Evolutionary conservation across 148 eudicot species (phyloP), one percentile per base, ranked within the genome.

Genomic region (Nepenthes mirabilis): DNA sequence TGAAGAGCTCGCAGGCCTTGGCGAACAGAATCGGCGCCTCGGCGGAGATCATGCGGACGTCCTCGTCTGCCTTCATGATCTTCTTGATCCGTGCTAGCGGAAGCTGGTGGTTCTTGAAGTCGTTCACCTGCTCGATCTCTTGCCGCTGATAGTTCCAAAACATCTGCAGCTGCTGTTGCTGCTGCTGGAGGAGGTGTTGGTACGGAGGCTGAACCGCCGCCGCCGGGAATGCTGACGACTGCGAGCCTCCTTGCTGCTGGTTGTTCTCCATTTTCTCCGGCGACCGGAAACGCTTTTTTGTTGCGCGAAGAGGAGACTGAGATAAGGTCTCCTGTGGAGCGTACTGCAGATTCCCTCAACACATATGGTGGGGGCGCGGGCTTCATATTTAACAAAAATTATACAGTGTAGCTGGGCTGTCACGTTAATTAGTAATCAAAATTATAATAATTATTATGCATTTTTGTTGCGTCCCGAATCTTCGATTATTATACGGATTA

Each of bases 11-110:
- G 37, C 66, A 63, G 9, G 66, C 66, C 51, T 55, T 54, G 51
- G 66, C 66, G 13, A 63, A 63, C 11, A 63, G 34, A 40, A 63
- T 55, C 4, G 66, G 66, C 1, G 66, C 66, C 37, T 63, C 66
- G 2, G 66, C 66, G 1, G 66, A 63, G 5, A 63, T 63, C 66
- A 63, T 63, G 3, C 58, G 49, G n/a, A 63, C 66, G 32, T 52
- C 66, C 49, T 63, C 66, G 14, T 52, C 66, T n/a, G 66, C 57
- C 33, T 52, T 63, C 66, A 63, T 63, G 50, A 63, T 63, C 36
- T 63, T 63, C 66, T 54, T 63, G 66, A 63, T 63, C 9, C 66
- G 35, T 5, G 66, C 66, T 1, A 63, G 36, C 32, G 66, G 66
- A 2, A 63, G 58, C 45, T 45, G 37, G 50, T 63, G 66, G 58